These are phyloP conservation scores for Chiua virens DNA, from an alignment of 768 basidiomycete species.

Conservation along the genomic window DNA sequence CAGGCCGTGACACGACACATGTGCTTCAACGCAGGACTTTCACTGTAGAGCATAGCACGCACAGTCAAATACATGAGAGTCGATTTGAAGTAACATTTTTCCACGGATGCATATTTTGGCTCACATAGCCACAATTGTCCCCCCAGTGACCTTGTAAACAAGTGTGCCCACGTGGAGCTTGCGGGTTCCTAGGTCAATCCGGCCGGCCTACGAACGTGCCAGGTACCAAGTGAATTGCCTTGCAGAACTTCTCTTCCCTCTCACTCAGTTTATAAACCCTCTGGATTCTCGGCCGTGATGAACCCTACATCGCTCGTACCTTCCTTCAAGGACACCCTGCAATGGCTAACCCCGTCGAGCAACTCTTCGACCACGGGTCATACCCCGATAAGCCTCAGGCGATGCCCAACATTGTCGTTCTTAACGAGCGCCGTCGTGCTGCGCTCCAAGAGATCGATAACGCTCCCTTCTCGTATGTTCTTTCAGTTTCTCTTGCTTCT, in stretches of 20 bases:
- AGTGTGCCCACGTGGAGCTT: background rate
- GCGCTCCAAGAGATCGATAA: slow-evolving; percentile 88
- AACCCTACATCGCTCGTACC: background rate
- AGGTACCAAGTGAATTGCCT: slow-evolving; percentile 15
- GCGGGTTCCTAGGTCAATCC: slow-evolving; percentile 8
- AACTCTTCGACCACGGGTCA: slow-evolving; percentile 30
- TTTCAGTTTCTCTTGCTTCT: background rate
- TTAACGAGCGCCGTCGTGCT: slow-evolving; percentile 73
- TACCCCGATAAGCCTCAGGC: slow-evolving; percentile 24
- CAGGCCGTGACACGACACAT: too few relatives aligned
- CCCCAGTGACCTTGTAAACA: too few relatives aligned
- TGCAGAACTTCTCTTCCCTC: background rate
- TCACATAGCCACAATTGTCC: too few relatives aligned
- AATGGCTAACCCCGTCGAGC: slow-evolving; percentile 25
- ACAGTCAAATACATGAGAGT: too few relatives aligned
- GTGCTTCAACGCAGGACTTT: too few relatives aligned
- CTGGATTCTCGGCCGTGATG: background rate
- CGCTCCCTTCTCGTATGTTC: slow-evolving; percentile 74
- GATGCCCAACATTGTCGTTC: slow-evolving; percentile 33
- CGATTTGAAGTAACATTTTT: too few relatives aligned
- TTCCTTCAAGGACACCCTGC: background rate
- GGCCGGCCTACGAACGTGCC: slow-evolving; percentile 28
- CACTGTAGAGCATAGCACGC: too few relatives aligned
- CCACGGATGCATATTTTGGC: too few relatives aligned
- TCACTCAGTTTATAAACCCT: slow-evolving; percentile 9